Conservation (phyloP, 768 basidiomycete species). For the Xerocomellus chrysenteron region DNA sequence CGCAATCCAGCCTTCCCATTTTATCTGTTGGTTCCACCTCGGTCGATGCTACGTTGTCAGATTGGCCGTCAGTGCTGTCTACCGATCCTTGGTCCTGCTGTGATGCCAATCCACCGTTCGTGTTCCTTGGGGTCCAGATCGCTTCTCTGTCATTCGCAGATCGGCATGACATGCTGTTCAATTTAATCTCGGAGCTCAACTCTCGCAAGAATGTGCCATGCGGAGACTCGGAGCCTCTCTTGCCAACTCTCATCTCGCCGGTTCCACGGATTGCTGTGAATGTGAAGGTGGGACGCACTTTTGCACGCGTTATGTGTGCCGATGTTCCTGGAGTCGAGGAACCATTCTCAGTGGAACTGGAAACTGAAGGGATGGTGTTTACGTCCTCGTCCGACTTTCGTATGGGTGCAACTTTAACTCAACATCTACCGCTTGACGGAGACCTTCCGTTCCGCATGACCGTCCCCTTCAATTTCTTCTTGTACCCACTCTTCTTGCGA, state of each 20-base stretch:
- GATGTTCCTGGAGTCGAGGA: constrained; percentile 38
- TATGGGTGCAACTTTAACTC: constrained; percentile 22
- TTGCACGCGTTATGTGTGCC: constrained; percentile 49
- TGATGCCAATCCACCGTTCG: constrained; percentile 58
- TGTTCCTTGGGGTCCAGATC: constrained; percentile 47
- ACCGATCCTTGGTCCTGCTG: constrained; percentile 26
- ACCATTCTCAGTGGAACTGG: constrained; percentile 54
- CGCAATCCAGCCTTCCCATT: constrained; percentile 24
- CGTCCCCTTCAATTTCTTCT: constrained; percentile 38
- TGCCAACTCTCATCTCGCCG: constrained; percentile 34
- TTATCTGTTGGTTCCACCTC: constrained; percentile 36
- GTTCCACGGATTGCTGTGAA: constrained; percentile 53
- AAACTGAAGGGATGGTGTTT: constrained; percentile 51
- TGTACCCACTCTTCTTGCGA: constrained; percentile 55
- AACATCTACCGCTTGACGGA: constrained; percentile 28
- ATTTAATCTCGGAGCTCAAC: constrained; percentile 29
- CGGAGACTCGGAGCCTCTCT: constrained; percentile 10
- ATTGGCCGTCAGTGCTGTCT: constrained; percentile 61
- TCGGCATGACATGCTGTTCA: constrained; percentile 50
- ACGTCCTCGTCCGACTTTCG: constrained; percentile 45
- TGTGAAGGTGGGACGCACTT: constrained; percentile 49
- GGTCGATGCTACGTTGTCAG: constrained; percentile 42
- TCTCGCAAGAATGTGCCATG: constrained; percentile 13
- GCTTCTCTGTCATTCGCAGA: constrained; percentile 52
- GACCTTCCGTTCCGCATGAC: constrained; percentile 47